Evolutionary conservation across 2,329 filamentous ascomycete genomes (phyloP).

Genomic region (Emericellopsis atlantica): DNA sequence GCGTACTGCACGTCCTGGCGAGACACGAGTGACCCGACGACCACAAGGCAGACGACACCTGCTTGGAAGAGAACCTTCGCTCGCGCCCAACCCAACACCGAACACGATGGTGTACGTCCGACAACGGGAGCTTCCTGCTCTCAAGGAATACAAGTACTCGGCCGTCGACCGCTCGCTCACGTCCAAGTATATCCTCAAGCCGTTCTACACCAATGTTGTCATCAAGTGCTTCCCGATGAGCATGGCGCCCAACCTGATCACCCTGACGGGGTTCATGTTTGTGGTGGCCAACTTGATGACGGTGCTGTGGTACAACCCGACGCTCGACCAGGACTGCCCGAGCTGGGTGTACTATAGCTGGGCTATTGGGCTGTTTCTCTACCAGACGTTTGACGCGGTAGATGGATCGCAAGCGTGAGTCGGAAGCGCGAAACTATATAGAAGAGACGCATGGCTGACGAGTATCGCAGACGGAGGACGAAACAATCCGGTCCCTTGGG

Average conservation of each 20-base stretch:
- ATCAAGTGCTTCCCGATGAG: slow-evolving; percentile 90
- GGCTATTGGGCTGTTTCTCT: slow-evolving; percentile 81
- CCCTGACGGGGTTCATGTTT: slow-evolving; percentile 80
- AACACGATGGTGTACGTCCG: slow-evolving; percentile 87
- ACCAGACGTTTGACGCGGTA: slow-evolving; percentile 97
- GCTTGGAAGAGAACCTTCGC: too few species aligned
- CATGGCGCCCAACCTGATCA: slow-evolving; percentile 88
- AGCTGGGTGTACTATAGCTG: slow-evolving; percentile 91
- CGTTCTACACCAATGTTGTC: slow-evolving; percentile 90
- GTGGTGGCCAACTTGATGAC: slow-evolving; percentile 83
- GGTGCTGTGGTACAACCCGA: slow-evolving; percentile 92
- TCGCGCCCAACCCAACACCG: too few species aligned
- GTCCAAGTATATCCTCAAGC: slow-evolving; percentile 90
- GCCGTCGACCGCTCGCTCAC: slow-evolving; percentile 80
- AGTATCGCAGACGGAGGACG: slow-evolving; percentile 56
- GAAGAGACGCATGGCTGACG: background rate
- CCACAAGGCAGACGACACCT: too few species aligned
- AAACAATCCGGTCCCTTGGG: slow-evolving; percentile 86
- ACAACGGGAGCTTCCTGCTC: slow-evolving; percentile 74
- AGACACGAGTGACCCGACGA: too few species aligned
- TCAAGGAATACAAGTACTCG: slow-evolving; percentile 93
- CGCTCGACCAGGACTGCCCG: slow-evolving; percentile 84
- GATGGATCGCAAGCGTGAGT: slow-evolving; percentile 86
- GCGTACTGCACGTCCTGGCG: too few species aligned
- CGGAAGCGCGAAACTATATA: background rate